Percentiles rank a stretch among this genome's conserved stretches.
Evolutionary conservation across 148 eudicot species (phyloP).

Genomic region (Silene latifolia): DNA sequence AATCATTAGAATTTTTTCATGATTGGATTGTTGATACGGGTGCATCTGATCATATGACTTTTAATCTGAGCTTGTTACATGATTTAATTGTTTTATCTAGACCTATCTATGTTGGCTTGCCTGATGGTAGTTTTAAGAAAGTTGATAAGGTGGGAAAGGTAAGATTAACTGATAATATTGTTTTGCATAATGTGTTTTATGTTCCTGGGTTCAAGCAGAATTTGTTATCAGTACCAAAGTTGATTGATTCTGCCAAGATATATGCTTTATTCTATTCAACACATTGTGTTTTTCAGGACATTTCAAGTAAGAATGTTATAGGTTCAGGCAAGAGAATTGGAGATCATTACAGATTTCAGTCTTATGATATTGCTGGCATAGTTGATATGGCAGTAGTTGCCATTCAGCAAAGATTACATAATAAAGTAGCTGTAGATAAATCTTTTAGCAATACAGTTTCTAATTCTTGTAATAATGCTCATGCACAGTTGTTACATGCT

Average conservation of each 20-base stretch:
- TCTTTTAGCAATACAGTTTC: too few relatives aligned
- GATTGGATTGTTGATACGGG: not conserved
- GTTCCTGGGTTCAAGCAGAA: conserved; percentile 4
- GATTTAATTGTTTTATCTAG: too few relatives aligned
- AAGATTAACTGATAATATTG: not conserved
- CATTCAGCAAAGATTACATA: too few relatives aligned
- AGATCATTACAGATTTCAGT: not conserved
- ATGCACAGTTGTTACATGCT: not conserved
- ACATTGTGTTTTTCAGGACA: not conserved
- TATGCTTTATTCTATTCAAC: not conserved
- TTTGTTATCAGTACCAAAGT: not conserved
- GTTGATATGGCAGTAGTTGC: too few relatives aligned
- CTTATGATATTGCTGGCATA: not conserved
- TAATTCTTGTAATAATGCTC: too few relatives aligned
- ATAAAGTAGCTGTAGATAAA: too few relatives aligned
- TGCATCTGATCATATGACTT: conserved; percentile 8
- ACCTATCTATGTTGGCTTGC: not conserved
- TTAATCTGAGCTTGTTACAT: too few relatives aligned
- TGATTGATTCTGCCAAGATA: not conserved
- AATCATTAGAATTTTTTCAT: not conserved
- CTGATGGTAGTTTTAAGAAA: not conserved
- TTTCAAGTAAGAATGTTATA: not conserved
- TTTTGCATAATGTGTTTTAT: not conserved
- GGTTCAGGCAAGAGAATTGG: not conserved
- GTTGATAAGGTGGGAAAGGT: not conserved